Conservation (phyloP, 208 protist species). For the Trichomonas vaginalis region DNA sequence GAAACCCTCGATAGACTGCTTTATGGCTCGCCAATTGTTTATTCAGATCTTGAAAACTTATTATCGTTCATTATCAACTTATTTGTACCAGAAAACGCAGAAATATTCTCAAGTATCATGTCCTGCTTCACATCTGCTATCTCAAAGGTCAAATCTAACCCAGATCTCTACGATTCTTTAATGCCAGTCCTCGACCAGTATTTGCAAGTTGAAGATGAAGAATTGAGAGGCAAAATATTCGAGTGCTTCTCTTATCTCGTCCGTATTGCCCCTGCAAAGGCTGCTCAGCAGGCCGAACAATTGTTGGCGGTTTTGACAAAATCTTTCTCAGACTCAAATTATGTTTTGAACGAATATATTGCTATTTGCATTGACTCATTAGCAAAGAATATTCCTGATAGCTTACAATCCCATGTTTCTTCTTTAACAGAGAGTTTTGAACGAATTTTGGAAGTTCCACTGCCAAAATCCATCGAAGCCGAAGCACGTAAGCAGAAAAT, state of each 20-base stretch:
- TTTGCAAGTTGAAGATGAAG: not conserved
- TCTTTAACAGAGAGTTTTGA: not conserved
- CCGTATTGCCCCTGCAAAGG: not conserved
- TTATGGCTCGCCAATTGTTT: not conserved
- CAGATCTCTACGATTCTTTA: not conserved
- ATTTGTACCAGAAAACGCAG: not conserved
- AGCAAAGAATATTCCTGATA: not conserved
- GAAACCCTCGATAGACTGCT: not conserved
- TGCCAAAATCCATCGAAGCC: not conserved
- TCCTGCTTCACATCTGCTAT: not conserved
- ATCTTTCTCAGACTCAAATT: not conserved
- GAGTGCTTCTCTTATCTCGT: not conserved
- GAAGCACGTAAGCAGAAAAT: not conserved
- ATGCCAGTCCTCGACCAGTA: not conserved
- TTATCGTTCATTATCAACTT: not conserved
- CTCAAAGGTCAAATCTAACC: not conserved
- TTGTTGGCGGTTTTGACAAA: not conserved
- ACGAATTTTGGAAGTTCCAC: not conserved
- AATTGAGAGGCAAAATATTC: not conserved
- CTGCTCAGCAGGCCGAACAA: not conserved
- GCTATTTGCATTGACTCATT: not conserved
- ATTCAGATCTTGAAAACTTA: not conserved
- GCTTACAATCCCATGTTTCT: not conserved
- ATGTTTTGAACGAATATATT: not conserved
- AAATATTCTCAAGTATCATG: not conserved